A percentile compares a stretch with the other conserved stretches of the same genome.
These are phyloP conservation scores for Kluyveromyces sp. DNA, from an alignment of 1,139 yeast species.

Conservation along the genomic window DNA sequence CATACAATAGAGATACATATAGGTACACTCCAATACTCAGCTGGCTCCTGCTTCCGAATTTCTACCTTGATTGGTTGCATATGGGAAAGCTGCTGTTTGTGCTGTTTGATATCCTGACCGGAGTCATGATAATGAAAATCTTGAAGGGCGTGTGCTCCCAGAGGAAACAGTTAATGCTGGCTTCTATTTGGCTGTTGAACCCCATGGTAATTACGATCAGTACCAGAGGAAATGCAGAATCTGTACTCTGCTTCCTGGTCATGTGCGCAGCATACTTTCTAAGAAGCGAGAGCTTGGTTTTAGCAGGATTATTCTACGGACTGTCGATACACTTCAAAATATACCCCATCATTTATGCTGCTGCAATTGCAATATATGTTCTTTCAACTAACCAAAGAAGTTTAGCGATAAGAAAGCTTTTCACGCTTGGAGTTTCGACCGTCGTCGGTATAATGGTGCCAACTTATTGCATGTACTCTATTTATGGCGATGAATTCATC, in stretches of 20 bases:
- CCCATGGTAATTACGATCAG: constrained; percentile 95
- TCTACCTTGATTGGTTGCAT: constrained; percentile 39
- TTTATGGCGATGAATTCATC: constrained; percentile 73
- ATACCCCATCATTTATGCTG: constrained; percentile 83
- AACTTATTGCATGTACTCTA: constrained; percentile 51
- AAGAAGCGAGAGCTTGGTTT: constrained; percentile 31
- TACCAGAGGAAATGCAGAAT: constrained; percentile 91
- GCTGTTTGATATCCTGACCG: constrained; percentile 73
- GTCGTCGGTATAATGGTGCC: constrained; percentile 40
- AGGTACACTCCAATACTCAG: constrained; percentile 87
- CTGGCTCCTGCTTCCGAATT: constrained; percentile 69
- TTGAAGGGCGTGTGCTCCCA: constrained; percentile 20
- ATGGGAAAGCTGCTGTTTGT: constrained; percentile 79
- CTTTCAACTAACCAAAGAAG: constrained; percentile 8
- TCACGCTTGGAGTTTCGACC: constrained; percentile 21
- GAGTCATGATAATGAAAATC: constrained; percentile 51
- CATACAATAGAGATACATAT: constrained; percentile 80
- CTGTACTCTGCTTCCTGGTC: constrained; percentile 72
- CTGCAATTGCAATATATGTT: constrained; percentile 33
- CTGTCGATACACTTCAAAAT: constrained; percentile 82
- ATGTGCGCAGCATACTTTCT: constrained; percentile 51
- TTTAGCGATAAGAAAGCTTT: constrained; percentile 34
- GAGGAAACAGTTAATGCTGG: constrained; percentile 21
- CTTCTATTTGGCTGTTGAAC: constrained; percentile 77
- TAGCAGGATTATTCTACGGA: constrained; percentile 66